These are phyloP conservation scores for Suillus subalutaceus DNA, from an alignment of 768 basidiomycete species.

Conservation along the genomic window DNA sequence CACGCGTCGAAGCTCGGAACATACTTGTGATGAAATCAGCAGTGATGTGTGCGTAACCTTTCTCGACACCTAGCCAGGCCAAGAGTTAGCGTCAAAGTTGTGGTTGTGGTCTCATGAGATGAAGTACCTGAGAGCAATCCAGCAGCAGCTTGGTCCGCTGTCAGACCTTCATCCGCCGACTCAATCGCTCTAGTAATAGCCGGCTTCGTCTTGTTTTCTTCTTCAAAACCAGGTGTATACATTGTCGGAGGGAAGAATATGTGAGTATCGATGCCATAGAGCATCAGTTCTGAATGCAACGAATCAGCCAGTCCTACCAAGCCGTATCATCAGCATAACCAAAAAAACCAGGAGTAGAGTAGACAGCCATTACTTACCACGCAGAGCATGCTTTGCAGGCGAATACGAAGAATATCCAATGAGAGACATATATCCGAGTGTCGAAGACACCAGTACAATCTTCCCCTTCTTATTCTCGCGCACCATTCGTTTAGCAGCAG, in stretches of 20 bases:
- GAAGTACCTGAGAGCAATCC: slow-evolving; percentile 59
- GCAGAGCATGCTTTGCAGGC: slow-evolving; percentile 82
- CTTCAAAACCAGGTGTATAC: slow-evolving; percentile 71
- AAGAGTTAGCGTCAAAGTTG: not conserved
- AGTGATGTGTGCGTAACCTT: slow-evolving; percentile 74
- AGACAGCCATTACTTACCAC: slow-evolving; percentile 51
- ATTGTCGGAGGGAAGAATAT: slow-evolving; percentile 86
- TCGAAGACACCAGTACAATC: slow-evolving; percentile 76
- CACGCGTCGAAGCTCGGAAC: slow-evolving; percentile 70
- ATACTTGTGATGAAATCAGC: slow-evolving; percentile 67
- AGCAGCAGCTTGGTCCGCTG: slow-evolving; percentile 64
- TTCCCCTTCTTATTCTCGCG: slow-evolving; percentile 61
- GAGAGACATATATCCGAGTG: slow-evolving; percentile 74
- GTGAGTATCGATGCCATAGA: slow-evolving; percentile 80
- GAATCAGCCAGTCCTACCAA: slow-evolving; percentile 78
- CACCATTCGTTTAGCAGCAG: slow-evolving; percentile 67
- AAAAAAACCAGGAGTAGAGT: no score
- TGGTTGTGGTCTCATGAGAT: not conserved
- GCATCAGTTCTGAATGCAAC: slow-evolving; percentile 74
- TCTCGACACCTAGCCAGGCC: slow-evolving; percentile 57
- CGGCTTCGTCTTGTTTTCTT: slow-evolving; percentile 80
- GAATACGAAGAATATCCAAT: slow-evolving; percentile 81
- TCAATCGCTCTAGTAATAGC: slow-evolving; percentile 76
- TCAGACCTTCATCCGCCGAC: slow-evolving; percentile 63
- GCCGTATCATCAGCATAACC: not conserved